Evolutionary conservation across 2,329 filamentous ascomycete species (phyloP), one percentile per base, ranked within the genome.

Genomic region (Aspergillus chevalieri): DNA sequence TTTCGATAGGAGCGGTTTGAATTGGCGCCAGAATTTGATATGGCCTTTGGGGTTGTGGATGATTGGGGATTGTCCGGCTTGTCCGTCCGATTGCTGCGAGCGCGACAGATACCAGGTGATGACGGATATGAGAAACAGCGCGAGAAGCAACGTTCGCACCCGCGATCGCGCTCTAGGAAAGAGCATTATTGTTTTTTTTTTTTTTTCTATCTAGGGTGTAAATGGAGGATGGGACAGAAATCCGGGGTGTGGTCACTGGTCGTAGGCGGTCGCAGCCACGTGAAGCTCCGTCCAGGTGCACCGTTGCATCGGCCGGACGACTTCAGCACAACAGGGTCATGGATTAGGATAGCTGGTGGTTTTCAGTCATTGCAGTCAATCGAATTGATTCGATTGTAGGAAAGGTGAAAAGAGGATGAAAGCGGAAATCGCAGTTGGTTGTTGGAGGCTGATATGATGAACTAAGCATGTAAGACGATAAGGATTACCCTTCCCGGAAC

Each of bases 11-110:
- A 67, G 52, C 1, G 59, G 53, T 33, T 67, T 60, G 28, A 72
- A 65, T 15, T 60, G 54, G 6, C 49, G 57, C 68, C 69, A 72
- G 50, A 71, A 70, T 12, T 55, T 47, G 17, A 58, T 56, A 51
- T 66, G 63, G 9, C 56, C 55, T 33, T 52, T 51, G 24, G 39
- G 19, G 10, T 54, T 41, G 17, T 53, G 48, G 28, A 42, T 43
- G 30, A 46, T 39, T 10, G 19, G 15, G 6, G 24, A 26, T 41
- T 28, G 19, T 7, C 24, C 17, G 22, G 10, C 30, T 21, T 39
- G 19, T 24, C 30, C 24, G 24, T 9, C 38, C 26, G 48, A 17
- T 17, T 47, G 30, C 42, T 39, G 47, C 52, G 50, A 56, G n/a
- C 48, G 52, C 36, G 52, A 50, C n/a, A 58, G 39, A 6, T 47